Evolutionary conservation across 768 basidiomycete genomes (phyloP).

Genomic region (Amanita polypyramis): DNA sequence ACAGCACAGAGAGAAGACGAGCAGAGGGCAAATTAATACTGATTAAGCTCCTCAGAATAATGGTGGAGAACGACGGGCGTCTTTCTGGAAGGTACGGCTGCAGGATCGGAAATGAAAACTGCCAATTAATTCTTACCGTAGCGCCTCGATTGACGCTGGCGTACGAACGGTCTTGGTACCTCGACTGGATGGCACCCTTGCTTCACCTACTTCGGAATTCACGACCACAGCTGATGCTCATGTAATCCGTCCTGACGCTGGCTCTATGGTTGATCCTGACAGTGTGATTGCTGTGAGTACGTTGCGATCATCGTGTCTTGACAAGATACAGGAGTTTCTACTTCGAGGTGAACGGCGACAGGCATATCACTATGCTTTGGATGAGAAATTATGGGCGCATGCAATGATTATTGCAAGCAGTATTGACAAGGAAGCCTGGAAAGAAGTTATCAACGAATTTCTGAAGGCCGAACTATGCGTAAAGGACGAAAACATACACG

Average conservation of each 20-base stretch:
- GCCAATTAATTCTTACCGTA: slow-evolving; percentile 4
- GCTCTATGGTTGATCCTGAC: slow-evolving; percentile 20
- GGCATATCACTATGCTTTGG: slow-evolving; percentile 82
- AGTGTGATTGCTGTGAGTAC: slow-evolving; percentile 45
- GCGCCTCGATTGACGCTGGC: slow-evolving; percentile 59
- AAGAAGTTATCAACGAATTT: slow-evolving; percentile 82
- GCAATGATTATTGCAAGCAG: slow-evolving; percentile 91
- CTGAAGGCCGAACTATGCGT: slow-evolving; percentile 61
- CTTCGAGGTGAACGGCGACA: slow-evolving; percentile 76
- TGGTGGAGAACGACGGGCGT: slow-evolving; percentile 87
- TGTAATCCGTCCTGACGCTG: slow-evolving; percentile 6
- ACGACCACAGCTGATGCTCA: slow-evolving; percentile 22
- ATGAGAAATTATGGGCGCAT: slow-evolving; percentile 89
- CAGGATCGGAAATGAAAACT: neutral
- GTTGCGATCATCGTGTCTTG: slow-evolving; percentile 53
- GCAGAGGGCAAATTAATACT: slow-evolving; percentile 73
- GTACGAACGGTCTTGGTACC: slow-evolving; percentile 70
- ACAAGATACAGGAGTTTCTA: slow-evolving; percentile 72
- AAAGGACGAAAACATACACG: slow-evolving; percentile 18
- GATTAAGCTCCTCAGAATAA: slow-evolving; percentile 59
- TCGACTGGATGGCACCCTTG: slow-evolving; percentile 25
- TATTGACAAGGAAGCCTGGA: slow-evolving; percentile 90
- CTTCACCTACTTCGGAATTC: slow-evolving; percentile 18
- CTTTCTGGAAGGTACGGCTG: slow-evolving; percentile 65
- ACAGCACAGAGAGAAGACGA: slow-evolving; percentile 39